phyloP scores from a whole-genome alignment of 1,284 basidiomycete genomes.

The Ceratobasidium sp. region DNA sequence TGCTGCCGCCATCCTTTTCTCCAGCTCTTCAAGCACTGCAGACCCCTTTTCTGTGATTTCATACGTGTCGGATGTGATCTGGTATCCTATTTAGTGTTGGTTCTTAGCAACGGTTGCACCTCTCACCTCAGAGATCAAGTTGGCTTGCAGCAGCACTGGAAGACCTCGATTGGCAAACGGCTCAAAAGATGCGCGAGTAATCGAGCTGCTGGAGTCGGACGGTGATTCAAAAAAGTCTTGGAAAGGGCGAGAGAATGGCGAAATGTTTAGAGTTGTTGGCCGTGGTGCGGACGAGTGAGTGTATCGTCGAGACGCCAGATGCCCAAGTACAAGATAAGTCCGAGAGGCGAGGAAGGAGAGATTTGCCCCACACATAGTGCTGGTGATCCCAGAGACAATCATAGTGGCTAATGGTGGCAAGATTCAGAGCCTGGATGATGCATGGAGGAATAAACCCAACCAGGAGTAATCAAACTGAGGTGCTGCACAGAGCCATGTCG shows the following conservation, averaged over 20 bases:
- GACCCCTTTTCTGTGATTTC: slow-evolving; percentile 34
- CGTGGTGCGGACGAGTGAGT: slow-evolving; percentile 2
- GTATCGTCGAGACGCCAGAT: background rate
- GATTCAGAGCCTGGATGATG: background rate
- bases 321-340: slow-evolving; percentile 2
- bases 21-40: slow-evolving; percentile 20
- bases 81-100: background rate
- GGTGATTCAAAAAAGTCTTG: slow-evolving; percentile 32
- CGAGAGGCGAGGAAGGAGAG: background rate
- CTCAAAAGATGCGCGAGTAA: slow-evolving; percentile 28
- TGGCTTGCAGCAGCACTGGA: slow-evolving; percentile 11
- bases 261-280: background rate
- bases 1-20: slow-evolving; percentile 29
- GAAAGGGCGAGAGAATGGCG: slow-evolving; percentile 21
- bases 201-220: background rate
- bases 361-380: background rate
- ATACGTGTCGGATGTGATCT: slow-evolving; percentile 4
- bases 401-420: background rate
- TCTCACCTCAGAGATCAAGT: slow-evolving; percentile 22
- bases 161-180: slow-evolving; percentile 15
- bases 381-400: background rate
- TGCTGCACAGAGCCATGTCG: slow-evolving; percentile 15
- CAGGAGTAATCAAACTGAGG: slow-evolving; percentile 8
- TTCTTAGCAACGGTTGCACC: background rate
- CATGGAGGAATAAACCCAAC: slow-evolving; percentile 11